phyloP scores from a whole-genome alignment of 306 rosid genomes.

The Styphnolobium japonicum region DNA sequence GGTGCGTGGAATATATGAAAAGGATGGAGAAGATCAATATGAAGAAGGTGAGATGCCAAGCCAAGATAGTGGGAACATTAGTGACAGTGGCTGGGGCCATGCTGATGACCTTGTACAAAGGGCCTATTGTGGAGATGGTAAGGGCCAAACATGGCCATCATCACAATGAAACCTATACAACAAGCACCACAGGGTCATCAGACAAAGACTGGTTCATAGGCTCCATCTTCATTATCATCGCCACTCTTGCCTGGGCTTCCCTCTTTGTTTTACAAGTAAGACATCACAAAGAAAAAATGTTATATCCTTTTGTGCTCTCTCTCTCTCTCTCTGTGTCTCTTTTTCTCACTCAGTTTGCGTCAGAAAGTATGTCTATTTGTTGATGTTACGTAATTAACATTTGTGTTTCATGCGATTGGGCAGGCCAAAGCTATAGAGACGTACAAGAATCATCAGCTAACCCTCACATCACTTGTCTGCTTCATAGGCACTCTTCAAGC shows the following conservation, averaged over 20 bases:
- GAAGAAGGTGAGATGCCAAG: slow-evolving; percentile 76
- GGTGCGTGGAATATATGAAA: slow-evolving; percentile 5
- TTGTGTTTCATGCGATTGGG: neutral
- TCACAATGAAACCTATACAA: slow-evolving; percentile 24
- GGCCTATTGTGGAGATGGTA: slow-evolving; percentile 62
- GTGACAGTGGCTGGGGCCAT: slow-evolving; percentile 90
- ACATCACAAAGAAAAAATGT: neutral
- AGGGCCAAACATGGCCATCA: slow-evolving; percentile 56
- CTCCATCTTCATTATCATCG: slow-evolving; percentile 72
- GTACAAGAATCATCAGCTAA: slow-evolving; percentile 79
- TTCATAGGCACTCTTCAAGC: slow-evolving; percentile 88
- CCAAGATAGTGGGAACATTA: slow-evolving; percentile 76
- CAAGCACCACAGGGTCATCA: slow-evolving; percentile 26
- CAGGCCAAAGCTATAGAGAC: slow-evolving; percentile 77
- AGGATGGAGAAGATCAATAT: slow-evolving; percentile 90
- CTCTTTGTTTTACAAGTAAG: slow-evolving; percentile 85
- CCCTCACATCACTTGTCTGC: slow-evolving; percentile 73
- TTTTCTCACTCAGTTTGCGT: neutral
- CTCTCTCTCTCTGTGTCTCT: neutral
- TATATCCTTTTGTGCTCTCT: neutral
- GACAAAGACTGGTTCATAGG: slow-evolving; percentile 76
- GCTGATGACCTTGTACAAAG: slow-evolving; percentile 93
- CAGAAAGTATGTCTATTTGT: neutral
- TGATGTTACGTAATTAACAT: neutral
- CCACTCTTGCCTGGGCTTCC: slow-evolving; percentile 94